Evolutionary conservation across 2,329 filamentous ascomycete species (phyloP).

Genomic region (Cyphellophora europaea): DNA sequence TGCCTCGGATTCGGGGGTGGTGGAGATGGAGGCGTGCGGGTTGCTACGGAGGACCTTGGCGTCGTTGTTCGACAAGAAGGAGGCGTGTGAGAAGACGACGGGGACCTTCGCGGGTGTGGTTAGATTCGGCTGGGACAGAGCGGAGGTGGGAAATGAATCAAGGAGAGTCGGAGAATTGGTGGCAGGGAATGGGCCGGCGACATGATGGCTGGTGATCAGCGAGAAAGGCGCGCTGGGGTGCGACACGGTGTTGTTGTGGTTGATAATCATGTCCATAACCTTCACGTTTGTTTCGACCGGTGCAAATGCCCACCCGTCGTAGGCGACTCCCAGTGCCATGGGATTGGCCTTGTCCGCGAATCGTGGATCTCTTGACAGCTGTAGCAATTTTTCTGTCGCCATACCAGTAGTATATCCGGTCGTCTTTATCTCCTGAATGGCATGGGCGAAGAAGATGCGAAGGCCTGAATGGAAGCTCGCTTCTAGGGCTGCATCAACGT

Average conservation of each 20-base stretch:
- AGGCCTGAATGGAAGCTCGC: slow-evolving; percentile 22
- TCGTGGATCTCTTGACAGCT: slow-evolving; percentile 10
- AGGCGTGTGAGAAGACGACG: no score
- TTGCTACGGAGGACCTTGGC: slow-evolving; percentile 35
- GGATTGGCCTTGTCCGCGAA: slow-evolving; percentile 22
- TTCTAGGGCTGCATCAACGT: slow-evolving; percentile 19
- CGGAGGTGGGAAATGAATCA: no score
- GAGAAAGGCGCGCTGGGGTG: no score
- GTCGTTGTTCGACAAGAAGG: no score
- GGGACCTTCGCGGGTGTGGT: slow-evolving; percentile 30
- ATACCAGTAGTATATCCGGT: slow-evolving; percentile 8
- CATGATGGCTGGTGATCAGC: no score
- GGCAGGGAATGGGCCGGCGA: slow-evolving; percentile 4
- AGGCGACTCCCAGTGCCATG: slow-evolving; percentile 19
- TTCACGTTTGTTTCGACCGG: slow-evolving; percentile 13
- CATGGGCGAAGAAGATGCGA: slow-evolving; percentile 22
- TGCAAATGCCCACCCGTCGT: slow-evolving; percentile 18
- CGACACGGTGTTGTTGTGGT: slow-evolving; percentile 19
- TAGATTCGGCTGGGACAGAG: slow-evolving; percentile 29
- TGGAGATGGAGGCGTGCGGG: slow-evolving; percentile 45
- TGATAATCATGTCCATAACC: slow-evolving; percentile 20
- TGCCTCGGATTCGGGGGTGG: slow-evolving; percentile 51
- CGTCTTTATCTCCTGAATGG: slow-evolving; percentile 16
- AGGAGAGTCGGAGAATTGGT: slow-evolving; percentile 27
- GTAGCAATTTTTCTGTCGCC: slow-evolving; percentile 19